Evolutionary conservation across 2,329 filamentous ascomycete genomes (phyloP), one percentile per base, ranked within the genome.

Genomic region (Aspergillus flavus): DNA sequence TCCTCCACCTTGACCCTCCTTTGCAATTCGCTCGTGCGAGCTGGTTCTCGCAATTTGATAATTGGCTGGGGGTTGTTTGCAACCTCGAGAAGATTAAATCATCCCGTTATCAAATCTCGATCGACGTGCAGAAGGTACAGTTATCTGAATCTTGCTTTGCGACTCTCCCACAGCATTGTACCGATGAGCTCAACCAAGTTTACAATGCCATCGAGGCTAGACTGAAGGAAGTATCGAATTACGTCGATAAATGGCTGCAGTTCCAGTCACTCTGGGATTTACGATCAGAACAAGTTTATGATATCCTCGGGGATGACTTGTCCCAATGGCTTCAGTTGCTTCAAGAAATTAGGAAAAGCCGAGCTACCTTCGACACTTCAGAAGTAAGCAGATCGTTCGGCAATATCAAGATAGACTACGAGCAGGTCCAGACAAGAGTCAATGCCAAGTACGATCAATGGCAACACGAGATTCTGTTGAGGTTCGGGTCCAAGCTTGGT

Each of bases 361-460:
- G 95, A 58, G 91, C 93, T 48, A 99, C 96, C 0, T 99, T 99
- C 72, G 95, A 99, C 75, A 99, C 94, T 1, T 96, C 94, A 10
- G 95, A 97, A 75, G 92, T 96, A 68, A 95, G 91, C 77, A 91
- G 92, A 45, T 91, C 91, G 1, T 99, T 99, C 75, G 95, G 95
- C 5, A 94, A 96, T 77, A 89, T 98, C 59, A 93, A 91, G 4
- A 93, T 99, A 73, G 94, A 99, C 76, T 99, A 99, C 73, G 95
- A 98, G 72, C 96, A 99, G 78, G 95, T 99, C 0, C 96, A 99
- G 79, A 93, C 94, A 62, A 97, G 97, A 79, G 95, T 99, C 77
- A 99, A 98, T 73, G 93, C 93, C 71, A 99, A 98, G 78, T 99
- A 99, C 75, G 96, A 99, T 75, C 94, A 98, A 77, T 99, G 96